Evolutionary conservation across 2,329 filamentous ascomycete species (phyloP), one percentile per base, ranked within the genome.

Genomic region (Aureobasidium melanogenum): DNA sequence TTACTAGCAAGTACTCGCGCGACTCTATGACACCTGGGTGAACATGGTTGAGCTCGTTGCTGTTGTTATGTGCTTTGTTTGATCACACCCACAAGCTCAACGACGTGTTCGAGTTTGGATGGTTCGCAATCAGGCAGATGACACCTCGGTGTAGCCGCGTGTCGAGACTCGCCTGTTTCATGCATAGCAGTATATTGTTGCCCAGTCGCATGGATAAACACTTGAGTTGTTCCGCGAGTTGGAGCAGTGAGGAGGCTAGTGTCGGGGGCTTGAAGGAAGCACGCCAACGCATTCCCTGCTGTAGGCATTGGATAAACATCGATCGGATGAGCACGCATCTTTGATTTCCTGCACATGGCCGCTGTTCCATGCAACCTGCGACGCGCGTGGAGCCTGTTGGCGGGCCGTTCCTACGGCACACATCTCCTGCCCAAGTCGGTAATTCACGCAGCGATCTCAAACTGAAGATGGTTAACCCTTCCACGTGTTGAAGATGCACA

Each of bases 1-100:
- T 59, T 32, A 48, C 56, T 59, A 59, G 56, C 56, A 59, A 50
- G 43, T 59, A 32, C 50, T 50, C 56, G 56, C 44, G 56, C 34
- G 8, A 22, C 43, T 50, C 39, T 59, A 48, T 15, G 56, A 36
- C 56, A 48, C 28, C 54, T 26, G 24, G 28, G 41, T 57, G 54
- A 57, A 57, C 54, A 57, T 57, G 39, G 54, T 46, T 57, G 41
- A 47, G 54, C 19, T 46, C 26, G 54, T 46, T 57, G 41, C 26
- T 57, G 54, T 50, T 59, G 44, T 44, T 59, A 22, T 48, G 56
- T 48, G 22, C 56, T 39, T 57, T 57, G 41, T 47, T 46, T 34
- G 28, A 32, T 47, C n/a, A 30, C 26, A 30, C 19, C 54, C 43
- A 50, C 32, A 44, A 50, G 24, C 39, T 59, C 56, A 50, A 22